A percentile compares a stretch with the other conserved stretches of the same genome.
Conservation (phyloP, 2,329 filamentous ascomycete species). For the Colletotrichum musae region DNA sequence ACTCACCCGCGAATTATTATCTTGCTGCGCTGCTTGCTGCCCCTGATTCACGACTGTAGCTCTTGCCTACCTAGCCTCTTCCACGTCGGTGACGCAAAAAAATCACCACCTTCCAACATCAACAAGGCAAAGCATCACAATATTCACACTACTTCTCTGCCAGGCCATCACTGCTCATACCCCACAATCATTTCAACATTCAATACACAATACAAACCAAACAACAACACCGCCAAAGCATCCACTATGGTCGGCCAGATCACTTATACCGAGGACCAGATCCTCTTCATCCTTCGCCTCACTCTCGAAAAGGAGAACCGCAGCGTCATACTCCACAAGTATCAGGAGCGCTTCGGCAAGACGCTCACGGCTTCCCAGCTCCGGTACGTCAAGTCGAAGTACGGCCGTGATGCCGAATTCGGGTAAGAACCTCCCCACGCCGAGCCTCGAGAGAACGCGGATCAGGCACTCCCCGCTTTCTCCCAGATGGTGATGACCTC, state of each 20-base stretch:
- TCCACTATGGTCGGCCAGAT: conserved; percentile 52
- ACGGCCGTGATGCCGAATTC: conserved; percentile 56
- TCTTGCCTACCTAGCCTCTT: no score
- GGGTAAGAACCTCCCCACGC: conserved; percentile 48
- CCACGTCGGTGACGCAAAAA: no score
- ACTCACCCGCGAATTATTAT: no score
- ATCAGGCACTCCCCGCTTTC: no score
- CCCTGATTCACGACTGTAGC: no score
- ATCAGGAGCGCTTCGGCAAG: conserved; percentile 48
- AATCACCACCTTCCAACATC: no score
- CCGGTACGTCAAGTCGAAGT: conserved; percentile 58
- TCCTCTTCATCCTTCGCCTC: conserved; percentile 51
- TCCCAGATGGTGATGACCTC: no score
- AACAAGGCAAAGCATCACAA: no score
- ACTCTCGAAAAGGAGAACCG: conserved; percentile 48
- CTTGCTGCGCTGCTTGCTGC: no score
- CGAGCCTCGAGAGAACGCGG: no score
- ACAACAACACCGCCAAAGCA: neutral
- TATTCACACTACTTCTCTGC: neutral
- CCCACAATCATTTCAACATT: neutral
- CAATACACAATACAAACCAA: no score
- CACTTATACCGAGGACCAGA: conserved; percentile 52
- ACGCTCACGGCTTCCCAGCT: conserved; percentile 50
- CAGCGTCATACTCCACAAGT: conserved; percentile 47
- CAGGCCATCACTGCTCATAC: neutral